Evolutionary conservation across 768 basidiomycete genomes (phyloP), one percentile per base, ranked within the genome.

Genomic region (Tricholomella constricta): DNA sequence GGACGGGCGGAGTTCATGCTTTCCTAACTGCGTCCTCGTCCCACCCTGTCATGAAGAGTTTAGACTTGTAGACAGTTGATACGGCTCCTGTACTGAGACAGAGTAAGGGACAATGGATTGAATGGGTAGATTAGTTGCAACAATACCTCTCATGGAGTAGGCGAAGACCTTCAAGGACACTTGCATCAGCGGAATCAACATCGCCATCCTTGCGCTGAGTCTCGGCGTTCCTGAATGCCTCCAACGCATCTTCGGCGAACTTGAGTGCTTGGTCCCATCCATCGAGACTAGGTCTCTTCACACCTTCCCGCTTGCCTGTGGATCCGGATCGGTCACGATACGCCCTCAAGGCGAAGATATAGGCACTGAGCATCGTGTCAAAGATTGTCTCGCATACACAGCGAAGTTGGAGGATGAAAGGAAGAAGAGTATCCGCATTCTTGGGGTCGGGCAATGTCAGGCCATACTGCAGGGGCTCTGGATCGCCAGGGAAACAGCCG

Each of bases 401-500:
- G 53, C 63, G 59, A 57, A 64, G 61, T 37, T 62, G 59, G 37
- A 58, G 41, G 47, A 60, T 62, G 57, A 60, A 64, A 54, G 62
- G 55, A 51, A 60, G 54, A 35, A 15, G 4, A 49, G 52, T 55
- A 26, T 46, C 14, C 48, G 48, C 49, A 34, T 23, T 6, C 26
- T 51, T 35, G 58, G 56, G 57, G 46, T 64, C 54, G 19, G 56
- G 45, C 29, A 62, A 34, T 58, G 52, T 40, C 54, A 65, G 48
- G 57, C 63, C 63, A 59, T 51, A 55, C 25, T 51, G 51, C 51
- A 62, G 48, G 56, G 58, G 54, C 8, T 23, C 14, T 23, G 61
- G 61, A 55, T 62, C 63, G 48, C 62, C 59, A 52, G 42, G 17
- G 57, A 62, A 59, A 57, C 63, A 64, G 53, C 63, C 63, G 20